Base-by-base conservation (phyloP, 169 alveolate species). In the Cryptosporidium ryanae region DNA sequence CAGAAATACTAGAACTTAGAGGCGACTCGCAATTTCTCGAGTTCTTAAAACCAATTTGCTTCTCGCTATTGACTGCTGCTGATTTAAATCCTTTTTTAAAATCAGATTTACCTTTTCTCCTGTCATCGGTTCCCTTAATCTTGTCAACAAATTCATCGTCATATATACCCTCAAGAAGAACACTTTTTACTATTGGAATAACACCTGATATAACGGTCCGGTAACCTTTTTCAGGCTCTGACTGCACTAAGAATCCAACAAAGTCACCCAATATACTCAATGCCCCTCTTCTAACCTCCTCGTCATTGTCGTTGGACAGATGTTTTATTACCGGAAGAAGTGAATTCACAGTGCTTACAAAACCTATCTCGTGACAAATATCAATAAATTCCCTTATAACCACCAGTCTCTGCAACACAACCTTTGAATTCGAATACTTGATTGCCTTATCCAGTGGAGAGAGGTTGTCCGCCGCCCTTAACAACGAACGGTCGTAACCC, bases 221-320 rank as follows among this genome's bases (percentile, higher is more conserved):
- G 46, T 84, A 84, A 25, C 91, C 91, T 18, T 52, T 21, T 12
- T 84, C 91, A 46, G 82, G 76, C 38, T 84, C 87, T 18, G 89
- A 71, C 48, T 84, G 91, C 7, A 84, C 71, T 57, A 84, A 65
- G 10, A 84, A 84, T 7, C 91, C 91, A 17, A 70, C 91, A 23
- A 84, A 21, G 49, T 84, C 89, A 1, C 91, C 91, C 76, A 84
- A 23, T 66, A 71, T 82, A 43, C 65, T 34, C 82, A 84, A 25
- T 10, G 64, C 49, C 25, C 82, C 82, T 27, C 63, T 50, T 70
- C 82, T 65, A 54, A 84, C 91, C 7, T 48, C 82, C 50, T 65
- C 82, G 50, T 84, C 91, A 7, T 44, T 57, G 46, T 84, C 91
- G 29, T 54, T 21, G 17, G 55, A 46, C 17, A 84, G 67, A 25